Percentiles rank a stretch among this genome's conserved stretches.
Evolutionary conservation across 768 basidiomycete species (phyloP).

Genomic region (Mycena leptocephala): DNA sequence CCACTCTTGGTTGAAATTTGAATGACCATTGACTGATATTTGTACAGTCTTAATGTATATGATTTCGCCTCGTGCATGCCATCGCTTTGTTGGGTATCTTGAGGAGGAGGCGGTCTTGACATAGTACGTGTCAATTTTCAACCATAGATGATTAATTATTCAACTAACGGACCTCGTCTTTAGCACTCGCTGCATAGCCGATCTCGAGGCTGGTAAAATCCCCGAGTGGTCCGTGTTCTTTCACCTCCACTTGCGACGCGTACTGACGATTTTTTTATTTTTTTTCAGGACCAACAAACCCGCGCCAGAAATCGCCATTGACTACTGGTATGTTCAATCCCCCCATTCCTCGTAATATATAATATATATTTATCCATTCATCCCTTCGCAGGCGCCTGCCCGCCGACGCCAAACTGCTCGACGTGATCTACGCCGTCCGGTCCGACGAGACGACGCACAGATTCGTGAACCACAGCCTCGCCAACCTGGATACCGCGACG

Average conservation of each 20-base stretch:
- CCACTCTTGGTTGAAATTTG: constrained; percentile 7
- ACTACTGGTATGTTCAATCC: constrained; percentile 76
- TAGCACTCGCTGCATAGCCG: constrained; percentile 87
- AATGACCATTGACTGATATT: neutral
- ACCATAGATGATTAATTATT: neutral
- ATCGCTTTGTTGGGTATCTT: constrained; percentile 93
- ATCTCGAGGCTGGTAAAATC: constrained; percentile 86
- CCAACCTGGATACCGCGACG: constrained; percentile 81
- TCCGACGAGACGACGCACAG: constrained; percentile 95
- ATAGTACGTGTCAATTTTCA: constrained; percentile 71
- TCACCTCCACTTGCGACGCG: neutral
- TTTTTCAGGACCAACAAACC: constrained; percentile 71
- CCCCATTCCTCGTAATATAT: neutral
- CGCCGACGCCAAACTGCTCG: constrained; percentile 83
- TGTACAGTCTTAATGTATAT: constrained; percentile 83
- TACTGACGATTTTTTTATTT: neutral
- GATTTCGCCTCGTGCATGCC: constrained; percentile 81
- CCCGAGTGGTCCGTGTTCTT: constrained; percentile 77
- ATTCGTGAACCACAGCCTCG: constrained; percentile 97
- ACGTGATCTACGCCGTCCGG: constrained; percentile 93
- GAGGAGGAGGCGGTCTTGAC: constrained; percentile 98
- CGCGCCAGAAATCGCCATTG: constrained; percentile 92
- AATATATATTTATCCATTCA: neutral
- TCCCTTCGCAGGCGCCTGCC: constrained; percentile 65
- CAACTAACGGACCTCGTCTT: neutral